A percentile compares a stretch with the other conserved stretches of the same genome.
Conservation (phyloP, 805 yeast genomes). For the Wickerhamomyces subpelliculosus region DNA sequence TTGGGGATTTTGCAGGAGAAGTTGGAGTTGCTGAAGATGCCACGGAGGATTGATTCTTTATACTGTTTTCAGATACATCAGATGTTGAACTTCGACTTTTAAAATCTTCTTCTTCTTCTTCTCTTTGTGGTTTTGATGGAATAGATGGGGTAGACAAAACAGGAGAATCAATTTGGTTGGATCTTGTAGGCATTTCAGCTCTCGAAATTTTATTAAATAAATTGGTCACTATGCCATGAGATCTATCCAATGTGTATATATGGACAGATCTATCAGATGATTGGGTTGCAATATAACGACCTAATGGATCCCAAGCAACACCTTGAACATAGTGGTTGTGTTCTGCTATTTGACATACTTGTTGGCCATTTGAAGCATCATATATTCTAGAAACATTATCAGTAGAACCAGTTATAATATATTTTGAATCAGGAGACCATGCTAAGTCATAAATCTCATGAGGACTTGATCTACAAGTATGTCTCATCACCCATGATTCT, state of each 20-base stretch:
- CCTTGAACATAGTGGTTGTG: constrained; percentile 95
- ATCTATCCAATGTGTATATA: constrained; percentile 56
- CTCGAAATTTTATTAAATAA: constrained; percentile 43
- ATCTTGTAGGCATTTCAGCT: constrained; percentile 46
- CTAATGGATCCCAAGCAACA: constrained; percentile 88
- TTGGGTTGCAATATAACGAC: constrained; percentile 75
- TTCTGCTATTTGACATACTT: constrained; percentile 54
- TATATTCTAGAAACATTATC: constrained; percentile 77
- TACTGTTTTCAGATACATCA: neutral
- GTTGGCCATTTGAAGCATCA: constrained; percentile 47
- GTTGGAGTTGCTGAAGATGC: constrained; percentile 25
- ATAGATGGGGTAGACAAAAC: neutral
- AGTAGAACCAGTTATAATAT: constrained; percentile 84
- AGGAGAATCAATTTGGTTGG: neutral
- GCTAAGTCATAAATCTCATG: constrained; percentile 85
- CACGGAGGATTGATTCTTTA: neutral
- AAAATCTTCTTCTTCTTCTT: neutral
- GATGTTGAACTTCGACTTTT: neutral
- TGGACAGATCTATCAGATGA: constrained; percentile 83
- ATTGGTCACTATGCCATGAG: too few species aligned
- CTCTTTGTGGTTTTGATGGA: neutral
- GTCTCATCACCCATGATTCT: constrained; percentile 71
- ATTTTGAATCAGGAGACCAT: constrained; percentile 85
- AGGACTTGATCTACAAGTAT: constrained; percentile 49
- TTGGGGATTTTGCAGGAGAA: constrained; percentile 23